Evolutionary conservation across 31 red algal species (phyloP).

Genomic region (Odonthalia washingtoniensis): DNA sequence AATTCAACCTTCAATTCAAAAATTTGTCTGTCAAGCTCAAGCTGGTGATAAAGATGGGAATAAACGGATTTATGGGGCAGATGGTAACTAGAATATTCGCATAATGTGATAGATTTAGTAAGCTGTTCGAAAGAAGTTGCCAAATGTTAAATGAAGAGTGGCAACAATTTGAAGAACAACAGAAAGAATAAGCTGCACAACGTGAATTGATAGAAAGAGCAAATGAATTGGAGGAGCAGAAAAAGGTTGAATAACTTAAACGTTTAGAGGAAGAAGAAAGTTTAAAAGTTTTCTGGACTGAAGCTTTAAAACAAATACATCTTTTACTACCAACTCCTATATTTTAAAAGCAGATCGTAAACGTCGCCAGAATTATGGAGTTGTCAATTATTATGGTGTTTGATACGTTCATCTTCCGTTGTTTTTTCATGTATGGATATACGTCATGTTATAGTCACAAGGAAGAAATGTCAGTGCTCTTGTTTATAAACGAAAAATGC

Average conservation of each 20-base stretch:
- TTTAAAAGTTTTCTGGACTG: too few species aligned
- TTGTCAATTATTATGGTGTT: constrained; percentile 82
- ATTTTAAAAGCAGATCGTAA: constrained; percentile 37
- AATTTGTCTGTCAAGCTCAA: constrained; percentile 70
- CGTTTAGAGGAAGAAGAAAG: too few species aligned
- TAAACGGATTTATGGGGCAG: constrained; percentile 66
- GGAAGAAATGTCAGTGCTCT: too few species aligned
- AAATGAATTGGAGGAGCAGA: constrained; percentile 19
- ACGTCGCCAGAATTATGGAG: constrained; percentile 83
- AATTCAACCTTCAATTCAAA: constrained; percentile 46
- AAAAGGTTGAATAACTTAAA: too few species aligned
- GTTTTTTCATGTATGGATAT: too few species aligned
- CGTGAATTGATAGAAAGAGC: constrained; percentile 50
- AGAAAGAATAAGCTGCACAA: constrained; percentile 33
- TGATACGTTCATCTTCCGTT: too few species aligned
- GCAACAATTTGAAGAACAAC: too few species aligned
- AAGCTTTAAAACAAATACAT: constrained; percentile 34
- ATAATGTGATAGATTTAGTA: neutral
- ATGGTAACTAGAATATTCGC: constrained; percentile 58
- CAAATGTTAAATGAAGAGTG: too few species aligned
- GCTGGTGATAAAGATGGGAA: constrained; percentile 60
- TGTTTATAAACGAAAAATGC: too few species aligned
- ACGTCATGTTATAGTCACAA: too few species aligned
- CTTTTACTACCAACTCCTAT: constrained; percentile 53
- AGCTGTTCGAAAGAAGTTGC: too few species aligned